Evolutionary conservation across 2,329 filamentous ascomycete genomes (phyloP), one percentile per base, ranked within the genome.

Genomic region (Ramularia collo-cygni): DNA sequence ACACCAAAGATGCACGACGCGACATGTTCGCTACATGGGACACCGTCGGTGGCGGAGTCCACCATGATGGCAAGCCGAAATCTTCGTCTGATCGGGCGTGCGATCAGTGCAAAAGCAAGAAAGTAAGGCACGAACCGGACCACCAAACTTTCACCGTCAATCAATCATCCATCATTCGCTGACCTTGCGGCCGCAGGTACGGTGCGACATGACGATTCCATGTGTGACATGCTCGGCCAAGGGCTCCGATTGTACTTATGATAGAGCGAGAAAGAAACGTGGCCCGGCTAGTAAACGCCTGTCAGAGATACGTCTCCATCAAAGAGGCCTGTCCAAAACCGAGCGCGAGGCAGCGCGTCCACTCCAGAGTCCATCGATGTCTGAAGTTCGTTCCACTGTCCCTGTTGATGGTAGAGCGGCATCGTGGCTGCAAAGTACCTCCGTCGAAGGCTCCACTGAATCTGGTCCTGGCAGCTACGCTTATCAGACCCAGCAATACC

Each of bases 191-290:
- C n/a, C n/a, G n/a, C 53, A 67, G 57, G 60, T 51, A 15, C 48
- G 64, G 52, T 68, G 65, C 38, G 64, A 64, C 42, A 55, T 67
- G 40, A 42, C 43, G 8, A 43, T 43, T 16, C 64, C 64, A 24
- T 66, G 64, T 38, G 57, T 56, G 35, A 57, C 57, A 24, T 67
- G 65, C 43, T 47, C 58, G n/a, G 55, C 54, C 3, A 62, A 61
- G 52, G 61, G 61, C 9, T 60, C 65, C 40, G 55, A 60, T 9
- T 68, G 65, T 46, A 66, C 64, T 5, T 68, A 64, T 42, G 58
- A 66, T 28, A 57, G 61, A 31, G 62, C 63, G 5, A 62, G 65
- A 42, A 67, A 66, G 46, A 66, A 66, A 40, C 57, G 65, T 31
- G 65, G 65, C 50, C 65, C 52, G 17, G 41, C 43, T 28, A 43